Base-by-base conservation (phyloP, 306 rosid genomes). In the Hippophae tibetana region DNA sequence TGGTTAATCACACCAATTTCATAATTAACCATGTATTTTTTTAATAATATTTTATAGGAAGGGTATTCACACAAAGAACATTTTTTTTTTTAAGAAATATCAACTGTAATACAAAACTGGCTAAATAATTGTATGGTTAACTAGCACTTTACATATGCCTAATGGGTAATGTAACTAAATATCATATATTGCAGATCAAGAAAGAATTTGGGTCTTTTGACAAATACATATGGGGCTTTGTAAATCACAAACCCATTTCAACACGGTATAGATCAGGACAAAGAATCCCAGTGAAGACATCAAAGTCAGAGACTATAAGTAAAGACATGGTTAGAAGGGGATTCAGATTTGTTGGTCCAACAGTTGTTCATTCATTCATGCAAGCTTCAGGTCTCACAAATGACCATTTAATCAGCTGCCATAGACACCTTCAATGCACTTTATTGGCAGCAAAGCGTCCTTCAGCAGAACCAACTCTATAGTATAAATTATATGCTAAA, bases 241-340 rank as follows among this genome's bases (percentile, higher is more conserved):
- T 93, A 52, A 93, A 84, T 77, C 76, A 86, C 42, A 86, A 84
- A 66, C 89, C 94, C 0, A 84, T 93, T 72, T 86, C 82, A 12
- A 86, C 93, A 12, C 94, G 88, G 41, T 84, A 88, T 88, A 93
- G 86, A 56, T 79, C 84, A 66, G 95, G 93, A 40, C 83, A 93
- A 74, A 93, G 80, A 73, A 82, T 88, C 11, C 99, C 97, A 65
- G 97, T 82, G 69, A 93, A 88, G 85, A 93, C 97, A 9, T 93
- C 99, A 66, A 93, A 92, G 80, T 92, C 99, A 45, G 99, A 92
- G 60, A 81, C 74, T 79, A 88, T 92, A 56, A 92, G 99, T 84
- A 92, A 86, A 66, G 95, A 92, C 80, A 83, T 92, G 99, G 79
- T 92, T 0, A 73, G 96, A n/a, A 80, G 97, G 56, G 95, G 97